These are phyloP conservation scores for Aspergillus carlsbadensis DNA, from an alignment of 495 filamentous ascomycete species.

Conservation along the genomic window DNA sequence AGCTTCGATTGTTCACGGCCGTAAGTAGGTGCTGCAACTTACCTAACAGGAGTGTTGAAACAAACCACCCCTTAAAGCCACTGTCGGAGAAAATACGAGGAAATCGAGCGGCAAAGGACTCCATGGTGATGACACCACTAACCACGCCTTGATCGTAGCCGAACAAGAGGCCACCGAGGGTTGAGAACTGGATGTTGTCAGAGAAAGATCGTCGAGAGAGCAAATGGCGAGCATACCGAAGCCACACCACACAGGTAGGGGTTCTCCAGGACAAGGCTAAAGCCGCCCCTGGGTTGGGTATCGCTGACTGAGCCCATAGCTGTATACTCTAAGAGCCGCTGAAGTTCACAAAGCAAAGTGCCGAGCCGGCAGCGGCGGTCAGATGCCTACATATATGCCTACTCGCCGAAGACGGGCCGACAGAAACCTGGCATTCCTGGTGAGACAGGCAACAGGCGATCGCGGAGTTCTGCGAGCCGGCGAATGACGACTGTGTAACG, in stretches of 20 bases:
- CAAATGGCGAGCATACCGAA: constrained; percentile 25
- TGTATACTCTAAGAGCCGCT: no score
- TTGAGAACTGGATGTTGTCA: constrained; percentile 32
- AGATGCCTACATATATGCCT: no score
- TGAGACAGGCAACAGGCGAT: no score
- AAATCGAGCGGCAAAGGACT: constrained; percentile 53
- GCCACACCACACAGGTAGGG: constrained; percentile 44
- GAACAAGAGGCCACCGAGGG: constrained; percentile 60
- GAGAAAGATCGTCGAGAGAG: constrained; percentile 3
- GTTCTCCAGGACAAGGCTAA: constrained; percentile 34
- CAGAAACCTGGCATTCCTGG: no score
- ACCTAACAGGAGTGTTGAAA: constrained; percentile 77
- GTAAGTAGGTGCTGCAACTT: neutral
- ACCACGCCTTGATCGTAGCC: constrained; percentile 43
- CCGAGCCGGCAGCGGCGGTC: no score
- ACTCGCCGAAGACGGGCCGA: no score
- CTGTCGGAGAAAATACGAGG: constrained; percentile 60
- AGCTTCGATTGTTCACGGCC: no score
- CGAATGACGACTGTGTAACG: no score
- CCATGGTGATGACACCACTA: constrained; percentile 44
- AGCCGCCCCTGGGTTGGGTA: constrained; percentile 19
- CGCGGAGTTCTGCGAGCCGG: no score
- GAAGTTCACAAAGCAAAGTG: no score
- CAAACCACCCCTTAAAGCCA: constrained; percentile 73
- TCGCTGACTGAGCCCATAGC: constrained; percentile 24